Evolutionary conservation across 352 stramenopile species (phyloP).

Genomic region (Phytophthora ramorum): DNA sequence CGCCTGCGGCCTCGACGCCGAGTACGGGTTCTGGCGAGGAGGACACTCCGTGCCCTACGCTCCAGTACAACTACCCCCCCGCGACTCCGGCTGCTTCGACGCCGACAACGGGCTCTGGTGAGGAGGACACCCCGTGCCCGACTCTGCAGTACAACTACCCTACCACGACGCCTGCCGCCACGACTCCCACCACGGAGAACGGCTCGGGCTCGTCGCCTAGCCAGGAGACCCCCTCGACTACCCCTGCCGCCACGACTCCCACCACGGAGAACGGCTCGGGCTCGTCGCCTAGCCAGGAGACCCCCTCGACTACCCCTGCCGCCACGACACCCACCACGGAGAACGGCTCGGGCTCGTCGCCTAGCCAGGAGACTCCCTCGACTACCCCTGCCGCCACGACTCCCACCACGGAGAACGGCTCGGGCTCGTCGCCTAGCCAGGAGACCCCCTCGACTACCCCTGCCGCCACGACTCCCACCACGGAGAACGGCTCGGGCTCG

Average conservation of each 20-base stretch:
- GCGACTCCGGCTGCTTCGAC: neutral
- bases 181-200: constrained; percentile 10
- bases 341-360: neutral
- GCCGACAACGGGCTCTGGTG: neutral
- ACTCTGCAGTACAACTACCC: constrained; percentile 34
- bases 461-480: no score
- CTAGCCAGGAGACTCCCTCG: constrained; percentile 1
- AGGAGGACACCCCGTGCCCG: constrained; percentile 5
- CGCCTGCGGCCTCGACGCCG: neutral
- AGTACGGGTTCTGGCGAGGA: constrained; percentile 5
- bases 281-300: neutral
- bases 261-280: constrained; percentile 7
- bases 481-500: neutral
- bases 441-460: neutral
- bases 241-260: constrained; percentile 4
- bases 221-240: constrained; percentile 15
- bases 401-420: no score
- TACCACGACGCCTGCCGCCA: neutral
- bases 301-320: neutral
- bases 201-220: neutral
- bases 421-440: no score
- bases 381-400: no score
- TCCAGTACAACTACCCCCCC: constrained; percentile 22
- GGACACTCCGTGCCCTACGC: constrained; percentile 29
- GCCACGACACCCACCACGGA: neutral